Evolutionary conservation across 1,284 basidiomycete species (phyloP).

Genomic region (Cryptococcus sp.): DNA sequence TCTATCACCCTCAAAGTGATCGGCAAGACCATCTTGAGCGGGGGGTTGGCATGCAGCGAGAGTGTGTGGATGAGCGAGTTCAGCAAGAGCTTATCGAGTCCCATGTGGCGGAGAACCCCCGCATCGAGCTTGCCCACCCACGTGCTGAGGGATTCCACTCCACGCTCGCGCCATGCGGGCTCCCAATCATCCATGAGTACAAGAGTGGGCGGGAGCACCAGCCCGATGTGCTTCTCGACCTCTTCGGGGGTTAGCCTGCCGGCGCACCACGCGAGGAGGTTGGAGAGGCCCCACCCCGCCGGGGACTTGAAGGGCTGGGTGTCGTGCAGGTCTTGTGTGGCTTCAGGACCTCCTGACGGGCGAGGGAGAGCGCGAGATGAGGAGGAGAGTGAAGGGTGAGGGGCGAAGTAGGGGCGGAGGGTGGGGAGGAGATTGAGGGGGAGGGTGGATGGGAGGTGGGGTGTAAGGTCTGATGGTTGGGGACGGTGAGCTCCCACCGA

Average conservation of each 20-base stretch:
- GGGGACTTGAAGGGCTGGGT: slow-evolving; percentile 32
- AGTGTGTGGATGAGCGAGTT: slow-evolving; percentile 43
- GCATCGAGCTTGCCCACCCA: slow-evolving; percentile 32
- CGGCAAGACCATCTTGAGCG: slow-evolving; percentile 33
- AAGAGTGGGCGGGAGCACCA: slow-evolving; percentile 46
- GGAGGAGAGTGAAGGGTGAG: slow-evolving; percentile 31
- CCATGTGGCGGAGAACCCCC: slow-evolving; percentile 37
- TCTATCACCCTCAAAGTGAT: slow-evolving; percentile 21
- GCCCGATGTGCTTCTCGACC: slow-evolving; percentile 34
- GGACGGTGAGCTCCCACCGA: background rate
- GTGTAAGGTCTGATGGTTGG: background rate
- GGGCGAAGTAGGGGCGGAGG: slow-evolving; percentile 29
- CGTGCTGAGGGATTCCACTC: slow-evolving; percentile 28
- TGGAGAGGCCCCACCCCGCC: slow-evolving; percentile 32
- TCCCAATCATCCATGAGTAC: slow-evolving; percentile 50
- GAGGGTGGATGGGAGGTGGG: slow-evolving; percentile 11
- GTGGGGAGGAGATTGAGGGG: slow-evolving; percentile 18
- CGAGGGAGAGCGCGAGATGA: slow-evolving; percentile 27
- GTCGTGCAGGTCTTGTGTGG: slow-evolving; percentile 37
- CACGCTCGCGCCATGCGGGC: slow-evolving; percentile 38
- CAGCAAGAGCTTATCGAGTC: slow-evolving; percentile 41
- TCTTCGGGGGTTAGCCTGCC: slow-evolving; percentile 12
- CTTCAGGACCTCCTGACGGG: slow-evolving; percentile 28
- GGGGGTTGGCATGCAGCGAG: slow-evolving; percentile 37
- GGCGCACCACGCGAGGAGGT: slow-evolving; percentile 30